phyloP scores from a whole-genome alignment of 1,284 basidiomycete species.

The Apiotrichum gracile region DNA sequence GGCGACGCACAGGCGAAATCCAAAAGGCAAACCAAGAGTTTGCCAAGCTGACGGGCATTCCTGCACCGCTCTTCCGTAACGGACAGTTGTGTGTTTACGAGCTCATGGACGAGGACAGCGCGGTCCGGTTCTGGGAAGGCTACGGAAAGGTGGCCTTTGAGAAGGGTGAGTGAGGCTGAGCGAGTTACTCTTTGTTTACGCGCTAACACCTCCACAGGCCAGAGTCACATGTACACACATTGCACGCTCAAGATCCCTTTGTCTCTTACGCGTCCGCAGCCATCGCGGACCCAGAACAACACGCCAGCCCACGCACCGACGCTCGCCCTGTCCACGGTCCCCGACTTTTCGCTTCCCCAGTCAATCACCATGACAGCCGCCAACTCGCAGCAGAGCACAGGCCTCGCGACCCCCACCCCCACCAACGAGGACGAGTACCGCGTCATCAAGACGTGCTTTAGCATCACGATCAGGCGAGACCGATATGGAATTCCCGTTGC shows the following conservation, averaged over 20 bases:
- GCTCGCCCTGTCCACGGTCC: conserved; percentile 4
- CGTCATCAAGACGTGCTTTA: conserved; percentile 88
- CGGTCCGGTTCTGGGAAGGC: conserved; percentile 88
- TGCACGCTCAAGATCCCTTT: conserved; percentile 75
- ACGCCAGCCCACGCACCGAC: conserved; percentile 15
- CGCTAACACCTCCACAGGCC: conserved; percentile 18
- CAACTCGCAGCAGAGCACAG: not conserved
- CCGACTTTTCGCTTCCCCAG: conserved; percentile 25
- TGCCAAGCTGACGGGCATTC: conserved; percentile 37
- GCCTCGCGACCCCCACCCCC: conserved; percentile 11
- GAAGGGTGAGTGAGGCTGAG: conserved; percentile 43
- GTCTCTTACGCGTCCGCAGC: conserved; percentile 40
- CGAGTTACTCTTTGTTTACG: too few relatives aligned
- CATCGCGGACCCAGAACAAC: conserved; percentile 19
- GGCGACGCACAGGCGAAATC: conserved; percentile 95
- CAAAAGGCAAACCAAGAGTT: conserved; percentile 92
- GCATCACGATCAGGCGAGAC: conserved; percentile 87
- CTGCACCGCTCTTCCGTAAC: conserved; percentile 36
- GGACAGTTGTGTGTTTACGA: conserved; percentile 95
- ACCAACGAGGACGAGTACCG: conserved; percentile 55
- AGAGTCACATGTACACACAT: conserved; percentile 75
- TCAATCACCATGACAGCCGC: not conserved
- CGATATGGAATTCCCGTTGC: conserved; percentile 76
- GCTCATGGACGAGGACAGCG: conserved; percentile 90
- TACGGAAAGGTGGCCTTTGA: conserved; percentile 94